These are phyloP conservation scores for Colletotrichum neosansevieriae DNA, from an alignment of 2,329 filamentous ascomycete genomes.

Conservation along the genomic window DNA sequence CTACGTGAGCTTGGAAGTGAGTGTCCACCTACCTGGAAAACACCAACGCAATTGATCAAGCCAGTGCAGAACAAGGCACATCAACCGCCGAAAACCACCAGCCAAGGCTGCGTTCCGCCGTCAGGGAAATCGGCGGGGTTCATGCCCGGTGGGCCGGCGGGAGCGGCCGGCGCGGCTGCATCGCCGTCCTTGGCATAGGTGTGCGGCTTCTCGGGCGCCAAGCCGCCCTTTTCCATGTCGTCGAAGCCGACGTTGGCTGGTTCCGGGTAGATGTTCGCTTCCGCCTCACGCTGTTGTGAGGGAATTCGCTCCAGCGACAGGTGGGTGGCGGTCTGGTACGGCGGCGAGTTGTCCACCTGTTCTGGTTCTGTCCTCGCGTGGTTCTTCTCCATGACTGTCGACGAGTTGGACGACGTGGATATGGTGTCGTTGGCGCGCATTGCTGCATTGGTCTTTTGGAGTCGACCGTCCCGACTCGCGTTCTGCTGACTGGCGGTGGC, in stretches of 20 bases:
- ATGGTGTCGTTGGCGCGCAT: conserved; percentile 30
- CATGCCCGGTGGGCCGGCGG: conserved; percentile 40
- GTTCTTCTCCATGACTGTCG: conserved; percentile 35
- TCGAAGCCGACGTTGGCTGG: conserved; percentile 47
- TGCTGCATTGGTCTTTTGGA: background rate
- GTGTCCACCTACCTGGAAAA: conserved; percentile 58
- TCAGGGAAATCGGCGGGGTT: conserved; percentile 69
- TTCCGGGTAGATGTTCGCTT: conserved; percentile 51
- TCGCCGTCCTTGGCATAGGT: conserved; percentile 37
- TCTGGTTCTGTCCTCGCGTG: conserved; percentile 22
- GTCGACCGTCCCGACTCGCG: background rate
- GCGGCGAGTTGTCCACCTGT: conserved; percentile 40
- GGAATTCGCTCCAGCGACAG: conserved; percentile 46
- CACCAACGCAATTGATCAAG: conserved; percentile 60
- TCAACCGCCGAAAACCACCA: conserved; percentile 64
- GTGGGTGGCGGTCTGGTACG: conserved; percentile 35
- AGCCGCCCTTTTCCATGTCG: conserved; percentile 51
- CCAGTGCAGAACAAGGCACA: conserved; percentile 59
- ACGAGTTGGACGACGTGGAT: conserved; percentile 40
- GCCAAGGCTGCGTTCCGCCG: conserved; percentile 68
- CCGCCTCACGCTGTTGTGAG: conserved; percentile 49
- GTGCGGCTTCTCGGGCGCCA: conserved; percentile 13
- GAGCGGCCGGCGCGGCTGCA: conserved; percentile 29
- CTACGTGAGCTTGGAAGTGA: no score
- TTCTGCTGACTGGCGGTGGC: no score